These are phyloP conservation scores for Pseudocercospora macadamiae DNA, from an alignment of 2,329 filamentous ascomycete genomes.

Conservation along the genomic window DNA sequence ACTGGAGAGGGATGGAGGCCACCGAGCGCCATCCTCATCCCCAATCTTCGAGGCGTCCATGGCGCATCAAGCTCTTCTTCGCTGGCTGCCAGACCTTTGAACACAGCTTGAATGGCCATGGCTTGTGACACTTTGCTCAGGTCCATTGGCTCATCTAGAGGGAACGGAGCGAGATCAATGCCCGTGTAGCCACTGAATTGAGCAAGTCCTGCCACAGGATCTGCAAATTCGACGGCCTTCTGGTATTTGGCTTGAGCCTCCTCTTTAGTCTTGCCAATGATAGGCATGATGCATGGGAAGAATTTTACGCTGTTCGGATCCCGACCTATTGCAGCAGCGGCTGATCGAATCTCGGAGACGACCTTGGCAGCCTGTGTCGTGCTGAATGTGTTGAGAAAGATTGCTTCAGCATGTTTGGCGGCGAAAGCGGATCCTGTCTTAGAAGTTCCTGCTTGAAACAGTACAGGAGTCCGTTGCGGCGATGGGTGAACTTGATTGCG, in stretches of 20 bases:
- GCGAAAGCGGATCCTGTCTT: slow-evolving; percentile 60
- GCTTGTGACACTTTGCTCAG: slow-evolving; percentile 52
- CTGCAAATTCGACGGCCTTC: slow-evolving; percentile 63
- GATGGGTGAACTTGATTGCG: slow-evolving; percentile 48
- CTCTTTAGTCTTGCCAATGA: slow-evolving; percentile 65
- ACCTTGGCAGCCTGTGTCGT: slow-evolving; percentile 52
- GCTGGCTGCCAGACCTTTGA: background rate
- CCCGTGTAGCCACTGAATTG: slow-evolving; percentile 76
- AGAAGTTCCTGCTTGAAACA: slow-evolving; percentile 61
- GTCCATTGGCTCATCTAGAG: background rate
- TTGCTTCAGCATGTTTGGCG: slow-evolving; percentile 62
- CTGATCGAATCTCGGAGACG: slow-evolving; percentile 43
- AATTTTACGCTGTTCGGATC: slow-evolving; percentile 67
- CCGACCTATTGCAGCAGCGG: slow-evolving; percentile 45
- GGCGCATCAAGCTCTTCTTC: slow-evolving; percentile 4
- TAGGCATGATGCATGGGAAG: slow-evolving; percentile 65
- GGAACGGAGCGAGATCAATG: slow-evolving; percentile 53
- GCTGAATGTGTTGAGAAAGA: slow-evolving; percentile 65
- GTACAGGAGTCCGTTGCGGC: slow-evolving; percentile 43
- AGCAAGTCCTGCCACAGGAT: slow-evolving; percentile 66
- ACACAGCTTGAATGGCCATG: slow-evolving; percentile 9
- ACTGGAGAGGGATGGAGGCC: slow-evolving; percentile 67
- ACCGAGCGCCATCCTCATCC: slow-evolving; percentile 58
- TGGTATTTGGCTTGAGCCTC: slow-evolving; percentile 65
- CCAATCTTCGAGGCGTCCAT: slow-evolving; percentile 12